Conservation (phyloP, 495 filamentous ascomycete species). For the Penicillium canescens region DNA sequence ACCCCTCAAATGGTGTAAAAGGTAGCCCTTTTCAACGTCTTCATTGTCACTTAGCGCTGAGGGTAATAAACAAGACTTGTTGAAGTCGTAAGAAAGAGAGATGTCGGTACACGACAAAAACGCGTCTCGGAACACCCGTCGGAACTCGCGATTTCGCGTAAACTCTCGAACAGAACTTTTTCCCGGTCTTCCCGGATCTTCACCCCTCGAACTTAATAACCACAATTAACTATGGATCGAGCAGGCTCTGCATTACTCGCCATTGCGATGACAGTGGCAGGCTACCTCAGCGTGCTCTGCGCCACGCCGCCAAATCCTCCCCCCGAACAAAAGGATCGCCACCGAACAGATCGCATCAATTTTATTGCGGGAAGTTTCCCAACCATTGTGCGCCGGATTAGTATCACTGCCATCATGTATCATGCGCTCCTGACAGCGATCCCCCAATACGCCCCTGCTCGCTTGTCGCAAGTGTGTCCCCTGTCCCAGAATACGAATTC, state of each 20-base stretch:
- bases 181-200: too few species aligned
- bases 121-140: too few species aligned
- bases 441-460: conserved; percentile 11
- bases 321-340: conserved; percentile 10
- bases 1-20: too few species aligned
- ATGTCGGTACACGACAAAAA: too few species aligned
- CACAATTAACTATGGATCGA: too few species aligned
- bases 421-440: conserved; percentile 30
- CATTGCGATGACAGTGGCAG: conserved; percentile 16
- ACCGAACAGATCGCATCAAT: conserved; percentile 17
- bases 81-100: too few species aligned
- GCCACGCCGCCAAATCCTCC: conserved; percentile 20
- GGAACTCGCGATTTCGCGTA: too few species aligned
- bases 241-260: conserved; percentile 16
- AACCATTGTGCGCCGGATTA: conserved; percentile 8
- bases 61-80: too few species aligned
- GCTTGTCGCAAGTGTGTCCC: conserved; percentile 12
- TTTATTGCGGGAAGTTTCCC: conserved; percentile 5
- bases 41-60: too few species aligned
- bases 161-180: too few species aligned
- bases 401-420: conserved; percentile 14
- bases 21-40: too few species aligned
- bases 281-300: conserved; percentile 16
- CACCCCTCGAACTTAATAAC: too few species aligned
- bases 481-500: conserved; percentile 20